Conservation (phyloP, 2,329 filamentous ascomycete species). For the Chrysosporium keratinophilum region DNA sequence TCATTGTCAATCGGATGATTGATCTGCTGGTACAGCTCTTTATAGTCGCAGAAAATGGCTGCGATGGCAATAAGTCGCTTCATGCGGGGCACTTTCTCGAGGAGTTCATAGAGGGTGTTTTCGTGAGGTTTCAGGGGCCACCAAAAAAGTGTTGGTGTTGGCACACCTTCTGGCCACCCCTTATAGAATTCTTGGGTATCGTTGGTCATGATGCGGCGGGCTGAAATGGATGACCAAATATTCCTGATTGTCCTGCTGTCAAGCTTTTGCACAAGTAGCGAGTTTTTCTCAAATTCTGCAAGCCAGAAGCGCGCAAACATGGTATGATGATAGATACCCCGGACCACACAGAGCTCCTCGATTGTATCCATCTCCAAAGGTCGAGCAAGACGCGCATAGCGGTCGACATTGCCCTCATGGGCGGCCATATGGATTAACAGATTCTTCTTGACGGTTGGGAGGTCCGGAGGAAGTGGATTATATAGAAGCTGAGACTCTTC, state of each 20-base stretch:
- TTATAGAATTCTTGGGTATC: slow-evolving; percentile 1
- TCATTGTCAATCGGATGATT: neutral
- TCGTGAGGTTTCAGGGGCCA: neutral
- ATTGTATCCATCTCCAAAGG: slow-evolving; percentile 18
- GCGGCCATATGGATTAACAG: slow-evolving; percentile 32
- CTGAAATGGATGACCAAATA: slow-evolving; percentile 6
- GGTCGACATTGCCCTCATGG: slow-evolving; percentile 33
- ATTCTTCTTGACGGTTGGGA: slow-evolving; percentile 32
- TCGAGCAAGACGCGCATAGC: slow-evolving; percentile 29
- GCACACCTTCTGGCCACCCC: neutral
- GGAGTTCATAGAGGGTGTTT: neutral
- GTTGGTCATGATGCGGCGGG: slow-evolving; percentile 13
- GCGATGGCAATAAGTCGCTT: neutral
- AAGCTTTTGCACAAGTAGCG: neutral
- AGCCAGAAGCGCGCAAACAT: slow-evolving; percentile 24
- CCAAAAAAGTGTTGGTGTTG: neutral
- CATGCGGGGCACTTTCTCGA: neutral
- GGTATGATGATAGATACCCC: slow-evolving; percentile 32
- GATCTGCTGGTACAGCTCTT: neutral
- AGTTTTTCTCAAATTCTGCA: neutral
- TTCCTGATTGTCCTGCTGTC: neutral
- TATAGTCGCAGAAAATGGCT: neutral
- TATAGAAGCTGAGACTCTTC: slow-evolving; percentile 20
- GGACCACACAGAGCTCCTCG: slow-evolving; percentile 24
- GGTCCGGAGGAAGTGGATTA: slow-evolving; percentile 27